Conservation (phyloP, 1,284 basidiomycete genomes). For the Neolentinus lepideus region DNA sequence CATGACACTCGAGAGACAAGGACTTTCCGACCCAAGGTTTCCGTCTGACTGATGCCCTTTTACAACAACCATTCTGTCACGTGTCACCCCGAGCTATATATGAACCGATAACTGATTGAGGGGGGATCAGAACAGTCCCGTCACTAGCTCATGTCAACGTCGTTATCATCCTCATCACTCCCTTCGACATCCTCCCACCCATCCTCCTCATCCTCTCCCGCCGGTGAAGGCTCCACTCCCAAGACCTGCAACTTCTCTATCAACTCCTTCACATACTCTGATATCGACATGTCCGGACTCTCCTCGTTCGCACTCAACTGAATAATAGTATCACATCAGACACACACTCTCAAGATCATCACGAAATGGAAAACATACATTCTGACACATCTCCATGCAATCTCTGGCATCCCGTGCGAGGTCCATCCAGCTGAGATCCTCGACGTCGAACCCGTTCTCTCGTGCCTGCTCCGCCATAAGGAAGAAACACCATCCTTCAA, state of each 20-base stretch:
- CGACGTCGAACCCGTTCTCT: slow-evolving; percentile 48
- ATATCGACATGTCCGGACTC: background rate
- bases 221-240: background rate
- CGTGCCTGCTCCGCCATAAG: slow-evolving; percentile 65
- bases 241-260: background rate
- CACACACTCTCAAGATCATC: slow-evolving; percentile 47
- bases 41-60: too few relatives aligned
- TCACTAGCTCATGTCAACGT: slow-evolving; percentile 1
- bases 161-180: background rate
- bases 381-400: slow-evolving; percentile 77
- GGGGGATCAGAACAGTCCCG: too few relatives aligned
- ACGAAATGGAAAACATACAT: slow-evolving; percentile 35
- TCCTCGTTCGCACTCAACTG: background rate
- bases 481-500: slow-evolving; percentile 94
- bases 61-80: too few relatives aligned
- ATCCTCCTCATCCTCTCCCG: background rate
- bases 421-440: slow-evolving; percentile 68
- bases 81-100: too few relatives aligned
- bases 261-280: background rate
- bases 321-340: background rate
- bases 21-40: too few relatives aligned
- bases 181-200: background rate
- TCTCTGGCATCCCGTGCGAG: slow-evolving; percentile 77
- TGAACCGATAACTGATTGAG: too few relatives aligned
- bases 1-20: too few relatives aligned